These are phyloP conservation scores for Phaeolepiota aurea DNA, from an alignment of 768 basidiomycete species.

Conservation along the genomic window DNA sequence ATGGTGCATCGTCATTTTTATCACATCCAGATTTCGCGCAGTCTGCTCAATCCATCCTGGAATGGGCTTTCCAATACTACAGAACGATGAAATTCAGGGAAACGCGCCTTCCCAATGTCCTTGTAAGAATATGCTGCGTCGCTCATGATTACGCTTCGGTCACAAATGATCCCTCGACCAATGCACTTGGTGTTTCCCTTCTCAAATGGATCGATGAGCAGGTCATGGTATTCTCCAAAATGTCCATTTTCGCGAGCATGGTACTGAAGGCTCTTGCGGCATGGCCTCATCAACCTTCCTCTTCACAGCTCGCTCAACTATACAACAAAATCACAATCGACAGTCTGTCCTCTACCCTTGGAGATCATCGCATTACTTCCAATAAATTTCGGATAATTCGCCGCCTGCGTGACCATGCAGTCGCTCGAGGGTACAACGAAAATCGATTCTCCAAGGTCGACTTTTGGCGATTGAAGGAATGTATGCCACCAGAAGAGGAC, in stretches of 20 bases:
- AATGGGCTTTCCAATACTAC: conserved; percentile 64
- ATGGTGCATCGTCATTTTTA: conserved; percentile 59
- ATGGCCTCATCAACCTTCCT: conserved; percentile 66
- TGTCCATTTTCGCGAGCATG: conserved; percentile 27
- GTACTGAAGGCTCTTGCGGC: conserved; percentile 54
- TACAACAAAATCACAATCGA: conserved; percentile 36
- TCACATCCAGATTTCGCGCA: conserved; percentile 58
- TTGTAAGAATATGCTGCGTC: conserved; percentile 60
- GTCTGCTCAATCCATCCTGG: conserved; percentile 67
- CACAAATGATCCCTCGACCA: conserved; percentile 16
- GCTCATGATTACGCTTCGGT: conserved; percentile 45
- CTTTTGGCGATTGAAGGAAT: conserved; percentile 83
- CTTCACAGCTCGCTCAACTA: conserved; percentile 28
- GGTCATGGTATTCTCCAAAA: conserved; percentile 30
- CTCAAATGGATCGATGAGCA: conserved; percentile 58
- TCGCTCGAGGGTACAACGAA: conserved; percentile 25
- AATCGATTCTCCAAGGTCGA: conserved; percentile 46
- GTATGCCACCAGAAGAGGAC: conserved; percentile 46
- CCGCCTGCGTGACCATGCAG: conserved; percentile 44
- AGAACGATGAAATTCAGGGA: conserved; percentile 30
- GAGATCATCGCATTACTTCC: conserved; percentile 49
- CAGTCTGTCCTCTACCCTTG: conserved; percentile 46
- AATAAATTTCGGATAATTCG: conserved; percentile 76
- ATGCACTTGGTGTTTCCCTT: conserved; percentile 37
- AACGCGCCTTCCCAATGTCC: conserved; percentile 49